Conservation (phyloP, 768 basidiomycete genomes). For the Lactarius psammicola region DNA sequence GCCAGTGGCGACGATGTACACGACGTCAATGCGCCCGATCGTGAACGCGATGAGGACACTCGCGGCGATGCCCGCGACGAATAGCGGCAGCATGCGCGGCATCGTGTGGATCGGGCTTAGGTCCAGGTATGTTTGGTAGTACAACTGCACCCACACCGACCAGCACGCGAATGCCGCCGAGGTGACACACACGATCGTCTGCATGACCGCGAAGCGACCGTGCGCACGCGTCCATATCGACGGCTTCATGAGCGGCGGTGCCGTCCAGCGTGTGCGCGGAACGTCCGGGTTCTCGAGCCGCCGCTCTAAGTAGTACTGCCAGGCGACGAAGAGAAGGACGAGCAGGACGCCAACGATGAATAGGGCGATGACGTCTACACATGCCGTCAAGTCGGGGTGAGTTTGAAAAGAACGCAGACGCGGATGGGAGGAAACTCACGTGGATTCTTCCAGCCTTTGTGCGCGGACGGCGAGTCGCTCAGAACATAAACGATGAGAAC, state of each 20-base stretch:
- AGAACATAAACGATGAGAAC: slow-evolving; percentile 73
- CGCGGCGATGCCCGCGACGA: slow-evolving; percentile 58
- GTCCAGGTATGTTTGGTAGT: slow-evolving; percentile 63
- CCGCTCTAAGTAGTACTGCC: slow-evolving; percentile 62
- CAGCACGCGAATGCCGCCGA: slow-evolving; percentile 59
- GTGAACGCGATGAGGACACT: slow-evolving; percentile 64
- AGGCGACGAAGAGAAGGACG: slow-evolving; percentile 54
- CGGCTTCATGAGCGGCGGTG: slow-evolving; percentile 65
- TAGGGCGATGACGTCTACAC: slow-evolving; percentile 68
- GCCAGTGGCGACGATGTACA: slow-evolving; percentile 56
- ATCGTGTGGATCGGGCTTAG: slow-evolving; percentile 60
- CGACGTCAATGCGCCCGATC: slow-evolving; percentile 53
- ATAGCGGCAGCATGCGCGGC: slow-evolving; percentile 69
- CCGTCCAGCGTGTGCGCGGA: slow-evolving; percentile 35
- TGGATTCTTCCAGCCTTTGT: slow-evolving; percentile 57
- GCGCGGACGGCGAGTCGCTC: slow-evolving; percentile 60
- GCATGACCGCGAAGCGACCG: slow-evolving; percentile 61
- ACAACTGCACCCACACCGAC: slow-evolving; percentile 61
- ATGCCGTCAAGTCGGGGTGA: slow-evolving; percentile 27
- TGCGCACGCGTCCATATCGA: slow-evolving; percentile 61
- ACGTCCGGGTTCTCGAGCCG: slow-evolving; percentile 26
- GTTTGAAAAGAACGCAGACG: neutral
- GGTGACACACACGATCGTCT: slow-evolving; percentile 60
- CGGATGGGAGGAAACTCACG: slow-evolving; percentile 41
- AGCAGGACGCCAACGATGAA: slow-evolving; percentile 61